phyloP scores from a whole-genome alignment of 352 stramenopile genomes.

The Phytophthora pinifolia region DNA sequence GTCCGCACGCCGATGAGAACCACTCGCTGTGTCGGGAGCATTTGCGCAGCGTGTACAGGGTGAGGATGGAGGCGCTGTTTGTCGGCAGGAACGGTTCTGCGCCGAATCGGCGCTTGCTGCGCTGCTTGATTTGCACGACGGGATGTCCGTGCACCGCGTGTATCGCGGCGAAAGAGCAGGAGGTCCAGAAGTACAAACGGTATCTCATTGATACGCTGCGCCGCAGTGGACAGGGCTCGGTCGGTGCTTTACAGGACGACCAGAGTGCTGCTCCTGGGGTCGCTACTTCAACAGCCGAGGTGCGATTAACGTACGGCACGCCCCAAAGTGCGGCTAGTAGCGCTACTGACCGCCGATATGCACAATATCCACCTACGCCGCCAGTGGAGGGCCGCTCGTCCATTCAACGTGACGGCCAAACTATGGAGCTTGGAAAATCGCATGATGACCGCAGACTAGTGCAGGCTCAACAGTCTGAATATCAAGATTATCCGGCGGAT shows the following conservation, averaged over 20 bases:
- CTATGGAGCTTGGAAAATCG: slow-evolving; percentile 6
- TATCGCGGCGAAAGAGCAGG: slow-evolving; percentile 28
- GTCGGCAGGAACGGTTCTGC: slow-evolving; percentile 66
- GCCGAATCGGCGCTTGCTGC: slow-evolving; percentile 60
- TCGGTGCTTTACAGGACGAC: slow-evolving; percentile 5
- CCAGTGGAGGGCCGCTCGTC: slow-evolving; percentile 5
- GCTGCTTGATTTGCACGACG: slow-evolving; percentile 60
- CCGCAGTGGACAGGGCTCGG: slow-evolving; percentile 22
- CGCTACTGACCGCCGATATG: slow-evolving; percentile 14
- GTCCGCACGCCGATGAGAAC: slow-evolving; percentile 54
- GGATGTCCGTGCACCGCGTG: slow-evolving; percentile 67
- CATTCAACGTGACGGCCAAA: slow-evolving; percentile 15
- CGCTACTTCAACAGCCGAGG: background rate
- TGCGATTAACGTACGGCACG: slow-evolving; percentile 9
- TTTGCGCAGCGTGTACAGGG: slow-evolving; percentile 65
- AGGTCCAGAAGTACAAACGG: slow-evolving; percentile 41
- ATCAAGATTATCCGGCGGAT: slow-evolving; percentile 9
- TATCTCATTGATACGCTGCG: slow-evolving; percentile 38
- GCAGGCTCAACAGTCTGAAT: slow-evolving; percentile 14
- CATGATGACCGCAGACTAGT: slow-evolving; percentile 20
- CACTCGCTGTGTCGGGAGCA: slow-evolving; percentile 79
- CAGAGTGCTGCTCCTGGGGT: slow-evolving; percentile 1
- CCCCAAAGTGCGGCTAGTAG: slow-evolving; percentile 9
- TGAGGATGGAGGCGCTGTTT: slow-evolving; percentile 77
- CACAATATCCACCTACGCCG: slow-evolving; percentile 16